Evolutionary conservation across 1,139 yeast genomes (phyloP).

Genomic region (Chernovozyma aurita): DNA sequence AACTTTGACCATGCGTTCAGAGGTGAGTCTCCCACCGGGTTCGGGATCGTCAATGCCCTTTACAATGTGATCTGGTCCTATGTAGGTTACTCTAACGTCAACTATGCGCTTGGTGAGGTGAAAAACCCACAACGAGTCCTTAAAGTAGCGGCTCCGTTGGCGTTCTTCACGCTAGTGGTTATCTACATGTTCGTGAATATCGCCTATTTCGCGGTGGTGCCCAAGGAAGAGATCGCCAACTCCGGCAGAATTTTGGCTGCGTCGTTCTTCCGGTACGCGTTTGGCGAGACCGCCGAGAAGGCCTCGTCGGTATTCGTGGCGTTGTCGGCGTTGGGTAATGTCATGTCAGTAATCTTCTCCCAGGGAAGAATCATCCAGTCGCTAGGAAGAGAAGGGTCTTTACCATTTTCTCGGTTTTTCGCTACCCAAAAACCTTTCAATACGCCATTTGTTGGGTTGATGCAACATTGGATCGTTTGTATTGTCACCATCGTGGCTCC

Average conservation of each 20-base stretch:
- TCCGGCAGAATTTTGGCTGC: conserved; percentile 48
- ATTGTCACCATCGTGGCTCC: conserved; percentile 44
- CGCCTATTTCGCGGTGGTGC: conserved; percentile 56
- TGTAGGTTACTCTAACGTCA: conserved; percentile 71
- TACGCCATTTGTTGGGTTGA: conserved; percentile 51
- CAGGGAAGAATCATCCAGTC: conserved; percentile 49
- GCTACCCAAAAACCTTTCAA: conserved; percentile 41
- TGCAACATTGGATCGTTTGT: conserved; percentile 56
- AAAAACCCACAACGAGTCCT: conserved; percentile 47
- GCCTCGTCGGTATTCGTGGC: conserved; percentile 50
- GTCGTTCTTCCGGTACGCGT: conserved; percentile 41
- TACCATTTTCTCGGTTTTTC: conserved; percentile 44
- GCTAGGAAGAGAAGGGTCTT: conserved; percentile 45
- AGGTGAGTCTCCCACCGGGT: conserved; percentile 61
- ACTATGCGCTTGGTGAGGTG: conserved; percentile 78
- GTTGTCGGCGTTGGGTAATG: conserved; percentile 47
- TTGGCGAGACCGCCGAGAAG: conserved; percentile 41
- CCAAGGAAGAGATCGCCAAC: conserved; percentile 37
- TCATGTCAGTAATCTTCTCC: conserved; percentile 44
- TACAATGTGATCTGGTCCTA: conserved; percentile 82
- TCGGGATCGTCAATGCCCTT: conserved; percentile 72
- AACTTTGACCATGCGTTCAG: conserved; percentile 60
- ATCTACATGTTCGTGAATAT: conserved; percentile 62
- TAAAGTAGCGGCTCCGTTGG: conserved; percentile 42
- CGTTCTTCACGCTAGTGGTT: conserved; percentile 58